Conservation (phyloP, 192 early-diverging fungal genomes). For the Mortierella hygrophila region DNA sequence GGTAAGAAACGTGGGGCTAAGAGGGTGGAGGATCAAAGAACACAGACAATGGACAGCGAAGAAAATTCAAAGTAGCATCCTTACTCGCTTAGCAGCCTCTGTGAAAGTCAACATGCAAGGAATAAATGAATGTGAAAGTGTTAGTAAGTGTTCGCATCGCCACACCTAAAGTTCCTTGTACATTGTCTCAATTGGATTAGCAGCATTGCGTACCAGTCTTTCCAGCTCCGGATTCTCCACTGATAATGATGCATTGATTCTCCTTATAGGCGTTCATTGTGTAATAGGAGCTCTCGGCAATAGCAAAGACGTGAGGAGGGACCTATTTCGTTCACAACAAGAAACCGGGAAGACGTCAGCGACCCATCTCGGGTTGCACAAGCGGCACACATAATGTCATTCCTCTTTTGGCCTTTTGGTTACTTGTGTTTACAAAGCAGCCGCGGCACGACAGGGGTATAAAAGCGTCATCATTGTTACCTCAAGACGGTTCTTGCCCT, state of each 20-base stretch:
- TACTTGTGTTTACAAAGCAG: neutral
- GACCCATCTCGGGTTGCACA: neutral
- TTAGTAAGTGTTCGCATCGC: neutral
- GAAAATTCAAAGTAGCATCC: neutral
- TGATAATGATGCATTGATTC: slow-evolving; percentile 99
- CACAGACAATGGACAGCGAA: neutral
- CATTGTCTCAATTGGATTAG: neutral
- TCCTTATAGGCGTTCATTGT: slow-evolving; percentile 99
- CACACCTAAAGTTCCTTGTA: neutral
- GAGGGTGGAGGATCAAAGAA: neutral
- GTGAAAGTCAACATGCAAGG: neutral
- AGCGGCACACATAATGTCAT: neutral
- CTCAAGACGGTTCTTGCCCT: slow-evolving; percentile 88
- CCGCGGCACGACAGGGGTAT: neutral
- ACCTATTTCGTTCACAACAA: slow-evolving; percentile 57
- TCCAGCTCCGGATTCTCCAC: slow-evolving; percentile 95
- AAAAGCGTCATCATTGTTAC: slow-evolving; percentile 51
- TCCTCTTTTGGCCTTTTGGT: neutral
- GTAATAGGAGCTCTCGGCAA: slow-evolving; percentile 91
- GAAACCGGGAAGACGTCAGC: slow-evolving; percentile 4
- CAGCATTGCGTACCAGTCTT: slow-evolving; percentile 69
- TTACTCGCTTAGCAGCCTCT: slow-evolving; percentile 86
- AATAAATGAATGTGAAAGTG: neutral
- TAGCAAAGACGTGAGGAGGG: slow-evolving; percentile 98
- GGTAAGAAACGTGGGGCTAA: neutral